These are phyloP conservation scores for Lactarius quietus DNA, from an alignment of 768 basidiomycete genomes.

Conservation along the genomic window DNA sequence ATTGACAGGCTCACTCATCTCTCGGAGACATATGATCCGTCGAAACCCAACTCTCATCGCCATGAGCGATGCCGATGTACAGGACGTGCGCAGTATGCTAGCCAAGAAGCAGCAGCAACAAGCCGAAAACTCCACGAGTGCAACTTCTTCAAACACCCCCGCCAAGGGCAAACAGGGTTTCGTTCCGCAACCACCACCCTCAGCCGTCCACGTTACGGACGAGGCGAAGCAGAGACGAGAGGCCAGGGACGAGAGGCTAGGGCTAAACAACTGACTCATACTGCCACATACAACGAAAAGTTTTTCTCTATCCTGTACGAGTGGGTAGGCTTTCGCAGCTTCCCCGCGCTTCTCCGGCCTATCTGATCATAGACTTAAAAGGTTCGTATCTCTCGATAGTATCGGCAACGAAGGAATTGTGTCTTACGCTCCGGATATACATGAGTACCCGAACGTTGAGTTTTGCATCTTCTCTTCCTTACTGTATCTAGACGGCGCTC, in stretches of 20 bases:
- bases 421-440: not conserved
- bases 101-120: constrained; percentile 32
- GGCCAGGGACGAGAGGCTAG: constrained; percentile 36
- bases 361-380: not conserved
- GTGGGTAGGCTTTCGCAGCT: not conserved
- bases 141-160: constrained; percentile 4
- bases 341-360: not conserved
- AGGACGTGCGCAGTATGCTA: constrained; percentile 66
- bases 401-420: not conserved
- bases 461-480: not conserved
- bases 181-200: constrained; percentile 2
- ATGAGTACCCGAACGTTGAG: not conserved
- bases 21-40: constrained; percentile 72
- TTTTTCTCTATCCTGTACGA: not conserved
- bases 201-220: constrained; percentile 29
- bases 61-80: constrained; percentile 73
- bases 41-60: constrained; percentile 71
- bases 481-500: not conserved
- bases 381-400: not conserved
- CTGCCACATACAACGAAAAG: not conserved
- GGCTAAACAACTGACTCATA: constrained; percentile 18
- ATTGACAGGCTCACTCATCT: constrained; percentile 25
- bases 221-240: constrained; percentile 37
- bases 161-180: constrained; percentile 18
- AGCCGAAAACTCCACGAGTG: constrained; percentile 20